Evolutionary conservation across 164 flowering plant genomes (phyloP).

Genomic region (Chimonanthus praecox): DNA sequence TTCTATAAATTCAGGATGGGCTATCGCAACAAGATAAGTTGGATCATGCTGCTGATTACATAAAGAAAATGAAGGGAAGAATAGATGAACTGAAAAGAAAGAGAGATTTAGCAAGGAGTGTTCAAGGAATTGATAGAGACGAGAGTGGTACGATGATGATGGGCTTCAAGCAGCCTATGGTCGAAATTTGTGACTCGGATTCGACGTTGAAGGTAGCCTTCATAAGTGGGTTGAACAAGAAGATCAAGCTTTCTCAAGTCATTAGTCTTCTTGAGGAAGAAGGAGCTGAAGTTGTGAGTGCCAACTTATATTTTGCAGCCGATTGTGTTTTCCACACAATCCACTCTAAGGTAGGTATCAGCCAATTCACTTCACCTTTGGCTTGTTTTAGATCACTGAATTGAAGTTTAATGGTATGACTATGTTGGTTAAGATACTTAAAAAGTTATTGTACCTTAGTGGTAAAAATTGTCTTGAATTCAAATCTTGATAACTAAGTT

Average conservation of each 20-base stretch:
- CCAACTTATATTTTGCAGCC: slow-evolving; percentile 25
- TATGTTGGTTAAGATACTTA: slow-evolving; percentile 10
- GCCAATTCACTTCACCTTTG: too few relatives aligned
- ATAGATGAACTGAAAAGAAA: slow-evolving; percentile 26
- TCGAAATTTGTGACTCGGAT: slow-evolving; percentile 41
- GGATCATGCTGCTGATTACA: slow-evolving; percentile 31
- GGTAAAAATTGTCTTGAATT: too few relatives aligned
- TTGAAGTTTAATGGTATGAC: neutral
- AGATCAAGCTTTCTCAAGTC: slow-evolving; percentile 35
- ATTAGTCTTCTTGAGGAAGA: slow-evolving; percentile 38
- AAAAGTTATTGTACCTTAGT: neutral
- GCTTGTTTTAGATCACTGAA: neutral
- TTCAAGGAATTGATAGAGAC: neutral
- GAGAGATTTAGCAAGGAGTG: slow-evolving; percentile 19
- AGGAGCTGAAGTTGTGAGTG: slow-evolving; percentile 47
- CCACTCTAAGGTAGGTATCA: slow-evolving; percentile 37
- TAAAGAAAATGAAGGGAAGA: slow-evolving; percentile 23
- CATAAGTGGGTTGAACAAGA: slow-evolving; percentile 29
- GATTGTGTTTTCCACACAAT: slow-evolving; percentile 32
- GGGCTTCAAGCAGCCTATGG: slow-evolving; percentile 23
- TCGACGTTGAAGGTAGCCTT: slow-evolving; percentile 34
- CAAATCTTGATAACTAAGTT: neutral
- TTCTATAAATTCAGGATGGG: too few relatives aligned
- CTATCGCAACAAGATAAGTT: slow-evolving; percentile 30
- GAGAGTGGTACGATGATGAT: neutral